Conservation (phyloP, 768 basidiomycete genomes). For the Leccinum uliginosum region DNA sequence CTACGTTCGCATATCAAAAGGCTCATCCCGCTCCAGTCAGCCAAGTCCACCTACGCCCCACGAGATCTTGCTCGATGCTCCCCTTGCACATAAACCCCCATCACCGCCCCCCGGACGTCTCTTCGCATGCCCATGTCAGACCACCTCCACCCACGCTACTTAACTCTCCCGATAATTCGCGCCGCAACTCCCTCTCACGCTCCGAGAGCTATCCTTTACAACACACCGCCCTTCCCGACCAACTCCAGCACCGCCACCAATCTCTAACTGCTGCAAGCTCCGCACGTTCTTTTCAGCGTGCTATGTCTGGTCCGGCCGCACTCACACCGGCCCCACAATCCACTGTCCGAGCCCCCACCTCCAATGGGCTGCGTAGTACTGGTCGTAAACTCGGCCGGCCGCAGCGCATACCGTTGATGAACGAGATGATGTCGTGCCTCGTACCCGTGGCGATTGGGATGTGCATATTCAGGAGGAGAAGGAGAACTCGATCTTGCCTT, state of each 20-base stretch:
- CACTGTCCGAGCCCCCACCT: constrained; percentile 26
- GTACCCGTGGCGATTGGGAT: constrained; percentile 29
- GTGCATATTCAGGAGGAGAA: constrained; percentile 35
- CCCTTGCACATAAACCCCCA: constrained; percentile 20
- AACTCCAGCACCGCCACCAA: constrained; percentile 29
- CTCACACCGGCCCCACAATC: constrained; percentile 29
- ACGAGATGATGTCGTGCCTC: constrained; percentile 30
- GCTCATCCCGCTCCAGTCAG: constrained; percentile 33
- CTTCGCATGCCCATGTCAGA: constrained; percentile 21
- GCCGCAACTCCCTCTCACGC: constrained; percentile 54
- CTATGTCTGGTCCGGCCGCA: constrained; percentile 55
- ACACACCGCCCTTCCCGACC: constrained; percentile 28
- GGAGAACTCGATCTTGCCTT: constrained; percentile 33
- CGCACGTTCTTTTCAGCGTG: constrained; percentile 60
- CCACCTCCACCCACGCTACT: constrained; percentile 33
- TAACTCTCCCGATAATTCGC: constrained; percentile 35
- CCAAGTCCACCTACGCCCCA: constrained; percentile 42
- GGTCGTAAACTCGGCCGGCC: constrained; percentile 33
- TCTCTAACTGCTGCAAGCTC: constrained; percentile 16
- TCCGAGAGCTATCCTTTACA: constrained; percentile 61
- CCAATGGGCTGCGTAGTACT: constrained; percentile 32
- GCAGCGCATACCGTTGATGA: constrained; percentile 36
- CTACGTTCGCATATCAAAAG: constrained; percentile 44
- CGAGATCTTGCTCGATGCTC: constrained; percentile 26
- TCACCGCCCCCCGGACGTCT: constrained; percentile 22